These are phyloP conservation scores for Sporothrix variecibatus DNA, from an alignment of 2,329 filamentous ascomycete genomes.

Conservation along the genomic window DNA sequence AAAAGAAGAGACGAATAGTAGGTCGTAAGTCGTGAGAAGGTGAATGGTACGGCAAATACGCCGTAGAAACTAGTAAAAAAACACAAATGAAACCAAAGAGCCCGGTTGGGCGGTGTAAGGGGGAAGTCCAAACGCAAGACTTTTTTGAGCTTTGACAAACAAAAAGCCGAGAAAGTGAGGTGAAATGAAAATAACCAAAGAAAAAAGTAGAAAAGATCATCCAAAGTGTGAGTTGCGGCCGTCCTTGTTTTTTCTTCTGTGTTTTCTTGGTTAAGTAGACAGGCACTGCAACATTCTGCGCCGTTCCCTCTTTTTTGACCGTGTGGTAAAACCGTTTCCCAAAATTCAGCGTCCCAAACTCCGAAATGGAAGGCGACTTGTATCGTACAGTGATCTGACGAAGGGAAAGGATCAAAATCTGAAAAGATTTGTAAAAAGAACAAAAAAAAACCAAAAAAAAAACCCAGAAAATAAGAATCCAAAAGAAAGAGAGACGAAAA, in stretches of 20 bases:
- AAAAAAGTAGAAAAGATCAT: neutral
- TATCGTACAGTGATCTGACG: conserved; percentile 37
- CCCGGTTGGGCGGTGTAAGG: neutral
- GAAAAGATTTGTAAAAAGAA: conserved; percentile 29
- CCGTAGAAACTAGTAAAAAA: neutral
- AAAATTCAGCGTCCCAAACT: conserved; percentile 32
- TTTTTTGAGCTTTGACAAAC: conserved; percentile 4
- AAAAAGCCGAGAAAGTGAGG: neutral
- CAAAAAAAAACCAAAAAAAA: conserved; percentile 30
- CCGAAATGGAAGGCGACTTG: conserved; percentile 33
- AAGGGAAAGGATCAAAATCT: conserved; percentile 33
- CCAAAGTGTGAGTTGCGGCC: neutral
- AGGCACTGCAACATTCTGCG: conserved; percentile 5
- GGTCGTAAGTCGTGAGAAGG: neutral
- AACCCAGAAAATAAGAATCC: neutral
- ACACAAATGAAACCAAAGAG: neutral
- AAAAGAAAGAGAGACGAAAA: neutral
- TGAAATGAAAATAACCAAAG: neutral
- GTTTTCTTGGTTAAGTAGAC: neutral
- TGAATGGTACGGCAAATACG: neutral
- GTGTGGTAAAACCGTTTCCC: conserved; percentile 32
- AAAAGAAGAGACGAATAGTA: neutral
- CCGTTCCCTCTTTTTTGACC: conserved; percentile 25
- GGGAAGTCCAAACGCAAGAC: neutral
- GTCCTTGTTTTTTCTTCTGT: neutral